Evolutionary conservation across 805 yeast species (phyloP).

Genomic region (Lipomyces lipofer): DNA sequence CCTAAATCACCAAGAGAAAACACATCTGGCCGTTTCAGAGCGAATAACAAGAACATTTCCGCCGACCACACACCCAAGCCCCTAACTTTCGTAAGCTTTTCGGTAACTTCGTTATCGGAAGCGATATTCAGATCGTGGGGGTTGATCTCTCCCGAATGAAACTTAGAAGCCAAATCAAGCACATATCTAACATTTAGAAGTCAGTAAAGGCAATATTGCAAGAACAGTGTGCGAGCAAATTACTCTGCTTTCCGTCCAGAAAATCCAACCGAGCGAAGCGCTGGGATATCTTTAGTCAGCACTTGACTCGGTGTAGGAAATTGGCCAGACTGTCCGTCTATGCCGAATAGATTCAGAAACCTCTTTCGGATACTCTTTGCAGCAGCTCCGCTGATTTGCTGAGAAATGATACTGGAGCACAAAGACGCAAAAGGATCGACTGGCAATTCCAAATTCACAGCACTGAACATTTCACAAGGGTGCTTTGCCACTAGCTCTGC

Average conservation of each 20-base stretch:
- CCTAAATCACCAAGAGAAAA: constrained; percentile 83
- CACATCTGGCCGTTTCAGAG: constrained; percentile 63
- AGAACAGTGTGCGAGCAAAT: too few species aligned
- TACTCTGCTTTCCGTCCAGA: constrained; percentile 69
- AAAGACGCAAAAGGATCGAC: constrained; percentile 45
- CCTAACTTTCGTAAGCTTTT: constrained; percentile 54
- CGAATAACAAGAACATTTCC: constrained; percentile 79
- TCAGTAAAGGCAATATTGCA: too few species aligned
- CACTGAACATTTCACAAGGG: constrained; percentile 21
- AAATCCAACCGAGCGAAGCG: constrained; percentile 64
- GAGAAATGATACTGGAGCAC: constrained; percentile 58
- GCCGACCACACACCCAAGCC: constrained; percentile 87
- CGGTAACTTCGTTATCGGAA: constrained; percentile 49
- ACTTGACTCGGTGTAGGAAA: constrained; percentile 58
- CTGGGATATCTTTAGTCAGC: constrained; percentile 45
- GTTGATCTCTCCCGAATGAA: constrained; percentile 38
- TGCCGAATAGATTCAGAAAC: constrained; percentile 46
- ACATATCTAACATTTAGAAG: too few species aligned
- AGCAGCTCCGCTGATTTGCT: constrained; percentile 79
- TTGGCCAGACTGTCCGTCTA: constrained; percentile 31
- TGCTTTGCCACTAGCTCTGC: constrained; percentile 11
- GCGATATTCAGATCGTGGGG: constrained; percentile 43
- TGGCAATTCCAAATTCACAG: constrained; percentile 11
- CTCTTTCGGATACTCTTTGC: constrained; percentile 63
- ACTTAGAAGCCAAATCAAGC: constrained; percentile 27